Evolutionary conservation across 2,329 filamentous ascomycete species (phyloP).

Genomic region (Aurifilum marmelostoma): DNA sequence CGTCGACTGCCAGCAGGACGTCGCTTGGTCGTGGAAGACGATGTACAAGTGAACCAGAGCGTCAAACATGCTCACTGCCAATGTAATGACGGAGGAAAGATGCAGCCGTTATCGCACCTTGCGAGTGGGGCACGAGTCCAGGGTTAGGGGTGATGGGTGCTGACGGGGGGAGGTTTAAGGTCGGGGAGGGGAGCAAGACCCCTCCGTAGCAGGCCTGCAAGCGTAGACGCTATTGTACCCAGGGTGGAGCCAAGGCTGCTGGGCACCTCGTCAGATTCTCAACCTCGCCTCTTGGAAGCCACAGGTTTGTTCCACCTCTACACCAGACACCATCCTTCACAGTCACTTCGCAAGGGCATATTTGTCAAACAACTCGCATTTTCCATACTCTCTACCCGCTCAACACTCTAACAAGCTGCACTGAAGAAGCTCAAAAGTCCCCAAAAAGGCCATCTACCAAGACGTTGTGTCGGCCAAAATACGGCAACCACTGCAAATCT

Average conservation of each 20-base stretch:
- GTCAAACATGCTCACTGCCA: neutral
- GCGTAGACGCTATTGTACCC: neutral
- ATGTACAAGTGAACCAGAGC: neutral
- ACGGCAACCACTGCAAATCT: slow-evolving; percentile 14
- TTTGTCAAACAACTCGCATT: neutral
- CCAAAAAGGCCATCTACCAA: neutral
- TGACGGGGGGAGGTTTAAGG: neutral
- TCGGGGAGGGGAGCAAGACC: neutral
- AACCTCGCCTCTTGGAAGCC: slow-evolving; percentile 11
- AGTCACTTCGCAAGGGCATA: slow-evolving; percentile 4
- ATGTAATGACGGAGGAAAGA: neutral
- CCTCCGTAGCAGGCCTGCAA: neutral
- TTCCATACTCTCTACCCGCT: neutral
- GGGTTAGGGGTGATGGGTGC: neutral
- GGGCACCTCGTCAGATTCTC: slow-evolving; percentile 13
- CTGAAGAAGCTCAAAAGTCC: neutral
- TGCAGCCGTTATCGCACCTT: neutral
- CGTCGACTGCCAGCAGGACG: slow-evolving; percentile 13
- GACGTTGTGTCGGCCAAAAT: neutral
- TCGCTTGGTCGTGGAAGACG: neutral
- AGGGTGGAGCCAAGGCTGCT: slow-evolving; percentile 8
- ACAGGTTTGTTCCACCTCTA: neutral
- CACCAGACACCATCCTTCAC: slow-evolving; percentile 2
- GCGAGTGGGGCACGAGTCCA: neutral
- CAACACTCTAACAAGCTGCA: no score